phyloP scores from a whole-genome alignment of 2,329 filamentous ascomycete genomes.

The Ophiostoma australiae region DNA sequence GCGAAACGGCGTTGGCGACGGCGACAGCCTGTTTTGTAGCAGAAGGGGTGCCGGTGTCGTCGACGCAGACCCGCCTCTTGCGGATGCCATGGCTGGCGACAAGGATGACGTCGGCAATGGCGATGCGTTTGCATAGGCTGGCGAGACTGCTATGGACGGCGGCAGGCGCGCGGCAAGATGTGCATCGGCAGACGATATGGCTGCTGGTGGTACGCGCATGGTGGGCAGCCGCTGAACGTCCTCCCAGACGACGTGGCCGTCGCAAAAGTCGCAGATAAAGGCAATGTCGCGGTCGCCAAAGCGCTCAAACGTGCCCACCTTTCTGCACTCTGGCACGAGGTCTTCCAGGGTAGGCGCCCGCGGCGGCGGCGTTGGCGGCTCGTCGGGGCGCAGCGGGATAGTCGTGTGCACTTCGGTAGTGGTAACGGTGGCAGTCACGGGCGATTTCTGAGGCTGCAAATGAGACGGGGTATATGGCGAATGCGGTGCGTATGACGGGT shows the following conservation, averaged over 20 bases:
- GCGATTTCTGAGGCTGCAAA: background rate
- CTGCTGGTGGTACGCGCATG: slow-evolving; percentile 35
- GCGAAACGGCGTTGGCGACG: slow-evolving; percentile 10
- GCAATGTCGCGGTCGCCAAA: slow-evolving; percentile 51
- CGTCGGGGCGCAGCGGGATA: slow-evolving; percentile 19
- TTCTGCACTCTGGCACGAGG: slow-evolving; percentile 46
- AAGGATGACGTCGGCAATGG: slow-evolving; percentile 7
- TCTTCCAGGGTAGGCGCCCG: slow-evolving; percentile 40
- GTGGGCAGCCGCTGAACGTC: slow-evolving; percentile 52
- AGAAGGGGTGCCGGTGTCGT: slow-evolving; percentile 16
- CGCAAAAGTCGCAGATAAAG: slow-evolving; percentile 59
- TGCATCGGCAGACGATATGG: slow-evolving; percentile 22
- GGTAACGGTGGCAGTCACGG: slow-evolving; percentile 8
- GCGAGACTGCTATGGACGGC: slow-evolving; percentile 8
- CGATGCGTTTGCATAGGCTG: background rate
- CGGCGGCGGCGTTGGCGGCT: slow-evolving; percentile 17
- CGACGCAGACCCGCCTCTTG: background rate
- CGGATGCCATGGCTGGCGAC: background rate
- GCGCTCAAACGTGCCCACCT: slow-evolving; percentile 52
- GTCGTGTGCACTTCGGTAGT: slow-evolving; percentile 15
- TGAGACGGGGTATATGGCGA: slow-evolving; percentile 3
- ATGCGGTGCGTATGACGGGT: background rate
- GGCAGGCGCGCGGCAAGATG: background rate
- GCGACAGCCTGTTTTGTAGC: background rate
- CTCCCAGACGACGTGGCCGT: slow-evolving; percentile 56